A percentile compares a stretch with the other conserved stretches of the same genome.
phyloP scores from a whole-genome alignment of 345 rosid species.

The Pugionium dolabratum region DNA sequence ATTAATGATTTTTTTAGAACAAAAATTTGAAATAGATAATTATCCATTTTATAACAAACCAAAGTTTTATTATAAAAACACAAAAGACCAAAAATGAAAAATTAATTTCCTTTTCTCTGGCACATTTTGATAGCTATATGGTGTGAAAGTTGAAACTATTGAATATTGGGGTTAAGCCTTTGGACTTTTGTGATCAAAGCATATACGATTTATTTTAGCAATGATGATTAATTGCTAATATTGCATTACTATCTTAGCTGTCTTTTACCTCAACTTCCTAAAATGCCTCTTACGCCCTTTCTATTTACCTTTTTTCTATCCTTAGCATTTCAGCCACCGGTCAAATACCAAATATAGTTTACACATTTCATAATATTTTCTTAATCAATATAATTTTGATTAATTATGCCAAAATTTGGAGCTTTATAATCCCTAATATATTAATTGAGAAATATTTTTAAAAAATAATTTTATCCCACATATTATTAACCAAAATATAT shows the following conservation, averaged over 20 bases:
- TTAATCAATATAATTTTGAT: background rate
- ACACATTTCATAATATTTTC: too few species aligned
- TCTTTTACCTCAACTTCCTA: slow-evolving; percentile 16
- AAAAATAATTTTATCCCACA: too few species aligned
- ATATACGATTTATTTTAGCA: slow-evolving; percentile 14
- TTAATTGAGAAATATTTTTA: too few species aligned
- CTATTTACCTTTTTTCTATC: background rate
- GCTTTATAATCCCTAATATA: too few species aligned
- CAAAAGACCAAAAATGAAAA: too few species aligned
- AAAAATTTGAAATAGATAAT: too few species aligned
- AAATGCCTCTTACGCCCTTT: slow-evolving; percentile 16
- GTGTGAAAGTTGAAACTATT: slow-evolving; percentile 15
- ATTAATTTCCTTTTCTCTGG: background rate
- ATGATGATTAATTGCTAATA: slow-evolving; percentile 24
- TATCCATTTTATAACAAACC: too few species aligned
- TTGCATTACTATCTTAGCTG: slow-evolving; percentile 10
- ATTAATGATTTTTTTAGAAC: too few species aligned
- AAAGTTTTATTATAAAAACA: too few species aligned
- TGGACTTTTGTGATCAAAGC: slow-evolving; percentile 32
- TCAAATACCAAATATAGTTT: background rate
- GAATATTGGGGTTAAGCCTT: slow-evolving; percentile 20
- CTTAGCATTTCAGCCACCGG: slow-evolving; percentile 1
- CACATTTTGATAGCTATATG: slow-evolving; percentile 15
- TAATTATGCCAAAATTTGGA: background rate
- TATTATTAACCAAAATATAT: too few species aligned